These are phyloP conservation scores for Pseudogymnoascus sp. DNA, from an alignment of 2,329 filamentous ascomycete genomes.

Conservation along the genomic window DNA sequence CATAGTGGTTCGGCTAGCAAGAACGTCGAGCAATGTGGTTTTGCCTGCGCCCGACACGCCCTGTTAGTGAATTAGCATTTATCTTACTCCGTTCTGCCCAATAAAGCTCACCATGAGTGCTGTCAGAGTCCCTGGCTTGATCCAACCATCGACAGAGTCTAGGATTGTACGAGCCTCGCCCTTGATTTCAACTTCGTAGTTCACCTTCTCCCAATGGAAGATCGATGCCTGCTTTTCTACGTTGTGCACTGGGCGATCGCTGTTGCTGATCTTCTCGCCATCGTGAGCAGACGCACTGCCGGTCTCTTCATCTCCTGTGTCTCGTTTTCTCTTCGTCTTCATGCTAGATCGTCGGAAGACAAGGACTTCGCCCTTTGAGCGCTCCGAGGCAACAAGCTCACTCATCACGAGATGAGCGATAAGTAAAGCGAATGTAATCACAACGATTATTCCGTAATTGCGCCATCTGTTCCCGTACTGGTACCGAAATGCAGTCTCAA, in stretches of 20 bases:
- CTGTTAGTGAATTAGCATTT: not conserved
- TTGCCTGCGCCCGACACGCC: constrained; percentile 63
- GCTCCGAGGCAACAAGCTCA: constrained; percentile 37
- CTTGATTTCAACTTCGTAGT: constrained; percentile 57
- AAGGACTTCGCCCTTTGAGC: constrained; percentile 42
- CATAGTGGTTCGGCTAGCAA: constrained; percentile 80
- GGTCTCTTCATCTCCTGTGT: constrained; percentile 8
- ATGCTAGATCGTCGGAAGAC: constrained; percentile 37
- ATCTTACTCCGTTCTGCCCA: not conserved
- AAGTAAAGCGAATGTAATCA: constrained; percentile 30
- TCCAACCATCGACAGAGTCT: constrained; percentile 74
- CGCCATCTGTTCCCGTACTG: constrained; percentile 46
- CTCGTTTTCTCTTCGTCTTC: constrained; percentile 2
- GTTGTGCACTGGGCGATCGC: constrained; percentile 19
- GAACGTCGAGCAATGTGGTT: constrained; percentile 75
- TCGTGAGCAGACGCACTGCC: constrained; percentile 6
- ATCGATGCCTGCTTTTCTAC: constrained; percentile 44
- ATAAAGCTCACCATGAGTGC: constrained; percentile 46
- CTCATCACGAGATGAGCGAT: constrained; percentile 33
- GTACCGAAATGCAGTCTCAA: constrained; percentile 44
- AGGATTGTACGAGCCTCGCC: constrained; percentile 59
- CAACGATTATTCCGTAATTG: constrained; percentile 45
- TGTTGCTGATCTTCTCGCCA: not conserved
- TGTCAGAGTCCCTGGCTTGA: constrained; percentile 62
- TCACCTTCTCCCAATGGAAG: constrained; percentile 67